Percentiles rank a stretch among this genome's conserved stretches.
Evolutionary conservation across 768 basidiomycete genomes (phyloP).

Genomic region (Tylopilus felleus): DNA sequence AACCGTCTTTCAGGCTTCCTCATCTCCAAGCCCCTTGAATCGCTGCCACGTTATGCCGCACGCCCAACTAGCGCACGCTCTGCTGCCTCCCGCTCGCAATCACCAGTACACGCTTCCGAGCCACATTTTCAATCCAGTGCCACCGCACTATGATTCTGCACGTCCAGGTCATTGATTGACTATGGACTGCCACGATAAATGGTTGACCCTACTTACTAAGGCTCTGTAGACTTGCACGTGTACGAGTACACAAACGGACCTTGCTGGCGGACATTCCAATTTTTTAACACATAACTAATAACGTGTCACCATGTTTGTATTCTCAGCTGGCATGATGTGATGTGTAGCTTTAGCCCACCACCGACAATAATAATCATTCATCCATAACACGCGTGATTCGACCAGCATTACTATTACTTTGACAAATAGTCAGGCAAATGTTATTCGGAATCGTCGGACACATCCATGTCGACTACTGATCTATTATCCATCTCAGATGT

Average conservation of each 20-base stretch:
- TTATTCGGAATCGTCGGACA: conserved; percentile 27
- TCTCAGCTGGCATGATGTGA: conserved; percentile 16
- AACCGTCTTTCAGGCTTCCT: conserved; percentile 41
- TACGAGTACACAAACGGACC: conserved; percentile 16
- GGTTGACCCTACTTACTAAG: conserved; percentile 10
- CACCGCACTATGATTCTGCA: conserved; percentile 25
- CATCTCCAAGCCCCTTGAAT: conserved; percentile 59
- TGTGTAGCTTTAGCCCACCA: conserved; percentile 27
- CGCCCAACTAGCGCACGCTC: conserved; percentile 30
- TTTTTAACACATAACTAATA: conserved; percentile 1
- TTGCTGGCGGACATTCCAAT: conserved; percentile 11
- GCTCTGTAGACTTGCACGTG: conserved; percentile 11
- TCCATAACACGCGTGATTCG: background rate
- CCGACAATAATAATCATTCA: conserved; percentile 2
- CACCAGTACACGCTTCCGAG: conserved; percentile 15
- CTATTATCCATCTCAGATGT: conserved; percentile 3
- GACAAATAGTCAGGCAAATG: background rate
- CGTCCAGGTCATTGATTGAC: conserved; percentile 19
- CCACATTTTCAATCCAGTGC: conserved; percentile 28
- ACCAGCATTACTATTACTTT: background rate
- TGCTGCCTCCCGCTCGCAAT: conserved; percentile 20
- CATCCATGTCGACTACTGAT: conserved; percentile 24
- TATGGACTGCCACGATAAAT: conserved; percentile 16
- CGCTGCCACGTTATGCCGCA: conserved; percentile 56
- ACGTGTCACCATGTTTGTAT: conserved; percentile 15